Percentiles rank a stretch among this genome's conserved stretches.
phyloP scores from a whole-genome alignment of 2,329 filamentous ascomycete species.

The Botrytis deweyae region DNA sequence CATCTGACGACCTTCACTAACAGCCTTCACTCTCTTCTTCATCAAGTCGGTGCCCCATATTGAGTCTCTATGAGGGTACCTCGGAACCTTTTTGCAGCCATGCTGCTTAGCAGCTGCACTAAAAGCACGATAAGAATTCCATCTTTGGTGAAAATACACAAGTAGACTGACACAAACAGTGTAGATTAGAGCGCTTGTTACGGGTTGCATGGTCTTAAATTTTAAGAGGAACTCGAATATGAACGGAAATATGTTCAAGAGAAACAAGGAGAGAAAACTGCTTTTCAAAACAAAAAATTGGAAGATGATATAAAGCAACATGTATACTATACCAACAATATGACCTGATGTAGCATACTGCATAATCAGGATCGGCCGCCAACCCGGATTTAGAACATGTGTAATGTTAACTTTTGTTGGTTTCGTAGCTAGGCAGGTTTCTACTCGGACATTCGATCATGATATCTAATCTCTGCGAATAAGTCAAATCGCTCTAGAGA shows the following conservation, averaged over 20 bases:
- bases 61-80: background rate
- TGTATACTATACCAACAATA: background rate
- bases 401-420: background rate
- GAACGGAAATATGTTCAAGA: background rate
- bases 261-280: background rate
- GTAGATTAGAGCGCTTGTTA: background rate
- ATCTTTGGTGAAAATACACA: background rate
- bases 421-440: background rate
- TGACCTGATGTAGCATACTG: background rate
- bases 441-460: background rate
- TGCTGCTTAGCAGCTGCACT: background rate
- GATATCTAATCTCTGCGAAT: background rate
- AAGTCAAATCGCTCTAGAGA: background rate
- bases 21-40: background rate
- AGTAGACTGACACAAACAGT: background rate
- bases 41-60: slow-evolving; percentile 10
- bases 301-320: background rate
- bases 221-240: background rate
- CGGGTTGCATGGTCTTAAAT: background rate
- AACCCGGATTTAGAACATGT: background rate
- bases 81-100: background rate
- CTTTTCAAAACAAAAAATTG: background rate
- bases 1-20: background rate
- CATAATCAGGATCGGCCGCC: background rate
- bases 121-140: background rate